Evolutionary conservation across 345 rosid genomes (phyloP).

Genomic region (Citrus sinensis): DVS_A1.0 CM039166.1:18670501-18671000

Average conservation of each 20-base stretch:
- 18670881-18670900: background rate
- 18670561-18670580: too few species aligned
- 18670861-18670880: background rate
- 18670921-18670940: conserved; percentile 36
- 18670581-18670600: too few species aligned
- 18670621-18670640: too few species aligned
- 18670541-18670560: too few species aligned
- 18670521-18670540: too few species aligned
- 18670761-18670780: background rate
- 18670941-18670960: conserved; percentile 45
- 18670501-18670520: too few species aligned
- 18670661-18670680: too few species aligned
- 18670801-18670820: background rate
- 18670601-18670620: too few species aligned
- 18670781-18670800: background rate
- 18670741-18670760: background rate
- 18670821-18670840: conserved; percentile 7
- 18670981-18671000: conserved; percentile 34
- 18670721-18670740: background rate
- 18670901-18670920: background rate
- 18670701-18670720: too few species aligned
- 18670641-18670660: too few species aligned
- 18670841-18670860: too few species aligned
- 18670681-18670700: too few species aligned
- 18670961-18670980: conserved; percentile 44